Base-by-base conservation (phyloP, 2,329 filamentous ascomycete species). In the Clarireedia monteithiana region DNA sequence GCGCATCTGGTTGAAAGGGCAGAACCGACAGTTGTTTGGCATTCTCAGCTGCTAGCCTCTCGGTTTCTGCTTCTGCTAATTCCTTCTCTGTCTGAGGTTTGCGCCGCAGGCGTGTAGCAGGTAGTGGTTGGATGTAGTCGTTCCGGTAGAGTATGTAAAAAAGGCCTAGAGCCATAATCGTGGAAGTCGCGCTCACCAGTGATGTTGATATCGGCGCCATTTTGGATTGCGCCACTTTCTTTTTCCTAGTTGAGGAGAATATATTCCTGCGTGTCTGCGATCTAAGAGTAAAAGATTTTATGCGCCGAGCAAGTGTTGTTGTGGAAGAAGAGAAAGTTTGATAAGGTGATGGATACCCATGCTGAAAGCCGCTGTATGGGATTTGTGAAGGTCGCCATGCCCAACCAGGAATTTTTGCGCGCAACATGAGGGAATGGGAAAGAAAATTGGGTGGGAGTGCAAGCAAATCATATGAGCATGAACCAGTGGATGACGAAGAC, bases 91-190 rank as follows among this genome's bases (percentile, higher is more conserved):
- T 60, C 46, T 59, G 53, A 5, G 67, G 52, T 23, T 66, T 56
- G 34, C 60, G 59, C 23, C 66, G 63, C 20, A 62, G 38, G 54
- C 57, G 56, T 15, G 67, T 70, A 3, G 67, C 58, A 27, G 68
- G 67, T 9, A 69, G 58, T 34, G 67, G 66, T 48, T 69, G 68
- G 14, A 68, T 52, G n/a, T 64, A 61, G 48, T 67, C 62, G 49
- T 64, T 68, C 39, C 56, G 55, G 50, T 67, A 67, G 5, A 70
- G 63, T 24, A 69, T 63, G 30, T 68, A 69, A 48, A 64, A 61
- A 1, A 68, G 44, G 14, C 62, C 57, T 5, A 62, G 52, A 9
- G 46, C 56, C 23, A 69, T 50, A 10, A 68, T 50, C 5, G 66
- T 44, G 38, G 65, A 63, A 30, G 65, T 66, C 6, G 59, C 54